Conservation (phyloP, 129 eudicot genomes). For the Silybum marianum region DNA sequence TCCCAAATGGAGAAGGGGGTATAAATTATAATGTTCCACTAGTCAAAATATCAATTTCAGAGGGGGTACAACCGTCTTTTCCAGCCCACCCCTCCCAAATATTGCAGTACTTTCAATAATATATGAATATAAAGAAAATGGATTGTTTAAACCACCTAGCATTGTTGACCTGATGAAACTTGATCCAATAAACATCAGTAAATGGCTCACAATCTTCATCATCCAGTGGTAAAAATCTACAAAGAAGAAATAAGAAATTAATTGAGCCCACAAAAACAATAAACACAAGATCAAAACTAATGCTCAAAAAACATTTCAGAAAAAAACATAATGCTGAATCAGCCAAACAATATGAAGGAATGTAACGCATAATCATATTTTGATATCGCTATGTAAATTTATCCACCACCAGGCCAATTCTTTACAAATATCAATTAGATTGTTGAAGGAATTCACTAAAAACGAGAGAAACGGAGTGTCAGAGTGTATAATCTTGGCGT, state of each 20-base stretch:
- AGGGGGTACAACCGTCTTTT: neutral
- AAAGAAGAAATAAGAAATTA: conserved; percentile 7
- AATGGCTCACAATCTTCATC: conserved; percentile 92
- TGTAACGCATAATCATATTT: neutral
- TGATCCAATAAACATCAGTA: conserved; percentile 96
- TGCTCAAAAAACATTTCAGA: neutral
- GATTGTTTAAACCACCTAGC: conserved; percentile 56
- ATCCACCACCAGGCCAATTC: neutral
- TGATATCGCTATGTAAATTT: neutral
- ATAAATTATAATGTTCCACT: neutral
- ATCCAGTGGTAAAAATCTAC: conserved; percentile 91
- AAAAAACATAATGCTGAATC: neutral
- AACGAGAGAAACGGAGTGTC: no score
- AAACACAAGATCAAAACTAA: neutral
- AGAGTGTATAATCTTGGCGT: no score
- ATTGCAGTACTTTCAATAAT: neutral
- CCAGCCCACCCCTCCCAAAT: neutral
- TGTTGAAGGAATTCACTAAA: no score
- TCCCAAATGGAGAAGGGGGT: neutral
- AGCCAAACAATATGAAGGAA: neutral
- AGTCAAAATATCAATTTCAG: neutral
- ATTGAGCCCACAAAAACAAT: conserved; percentile 1
- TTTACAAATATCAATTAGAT: neutral
- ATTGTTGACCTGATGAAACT: conserved; percentile 71
- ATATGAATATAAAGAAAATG: neutral